A percentile compares a stretch with the other conserved stretches of the same genome.
These are phyloP conservation scores for Torrubiella hemipterigena DNA, from an alignment of 2,329 filamentous ascomycete species.

Conservation along the genomic window DNA sequence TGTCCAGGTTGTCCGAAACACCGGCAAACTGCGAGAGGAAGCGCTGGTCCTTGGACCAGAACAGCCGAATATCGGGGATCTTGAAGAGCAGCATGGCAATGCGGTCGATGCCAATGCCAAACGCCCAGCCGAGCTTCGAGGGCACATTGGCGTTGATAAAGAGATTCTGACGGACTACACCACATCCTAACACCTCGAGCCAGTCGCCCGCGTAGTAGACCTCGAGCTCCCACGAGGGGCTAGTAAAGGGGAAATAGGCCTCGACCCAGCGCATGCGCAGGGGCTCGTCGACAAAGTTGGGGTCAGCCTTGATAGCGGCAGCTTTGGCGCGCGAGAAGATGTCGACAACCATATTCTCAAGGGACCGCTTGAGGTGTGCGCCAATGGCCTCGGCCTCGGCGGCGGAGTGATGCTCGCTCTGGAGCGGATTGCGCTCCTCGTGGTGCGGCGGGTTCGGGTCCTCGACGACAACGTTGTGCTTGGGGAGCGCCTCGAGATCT, in stretches of 20 bases:
- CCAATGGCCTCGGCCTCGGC: slow-evolving; percentile 75
- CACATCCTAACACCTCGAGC: slow-evolving; percentile 92
- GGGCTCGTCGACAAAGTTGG: slow-evolving; percentile 49
- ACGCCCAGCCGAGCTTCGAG: slow-evolving; percentile 79
- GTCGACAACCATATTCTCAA: slow-evolving; percentile 82
- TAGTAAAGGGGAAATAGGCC: slow-evolving; percentile 95
- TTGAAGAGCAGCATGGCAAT: slow-evolving; percentile 97
- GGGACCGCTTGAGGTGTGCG: slow-evolving; percentile 74
- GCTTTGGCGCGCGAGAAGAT: slow-evolving; percentile 70
- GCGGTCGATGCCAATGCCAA: slow-evolving; percentile 84
- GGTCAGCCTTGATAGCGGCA: slow-evolving; percentile 43
- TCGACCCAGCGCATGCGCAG: slow-evolving; percentile 88
- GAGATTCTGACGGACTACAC: slow-evolving; percentile 74
- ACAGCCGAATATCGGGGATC: slow-evolving; percentile 90
- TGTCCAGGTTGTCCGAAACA: slow-evolving; percentile 36
- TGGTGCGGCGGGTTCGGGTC: slow-evolving; percentile 74
- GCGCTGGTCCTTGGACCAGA: slow-evolving; percentile 79
- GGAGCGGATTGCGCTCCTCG: slow-evolving; percentile 70
- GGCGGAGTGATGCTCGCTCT: slow-evolving; percentile 54
- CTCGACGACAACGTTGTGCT: slow-evolving; percentile 64
- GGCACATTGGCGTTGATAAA: slow-evolving; percentile 66
- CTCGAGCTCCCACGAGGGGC: slow-evolving; percentile 90
- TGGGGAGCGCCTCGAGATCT: slow-evolving; percentile 60
- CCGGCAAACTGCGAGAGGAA: slow-evolving; percentile 79
- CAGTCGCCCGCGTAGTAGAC: slow-evolving; percentile 91